These are phyloP conservation scores for Saccharomyces pastorianus DNA, from an alignment of 1,139 yeast species.

Conservation along the genomic window DNA sequence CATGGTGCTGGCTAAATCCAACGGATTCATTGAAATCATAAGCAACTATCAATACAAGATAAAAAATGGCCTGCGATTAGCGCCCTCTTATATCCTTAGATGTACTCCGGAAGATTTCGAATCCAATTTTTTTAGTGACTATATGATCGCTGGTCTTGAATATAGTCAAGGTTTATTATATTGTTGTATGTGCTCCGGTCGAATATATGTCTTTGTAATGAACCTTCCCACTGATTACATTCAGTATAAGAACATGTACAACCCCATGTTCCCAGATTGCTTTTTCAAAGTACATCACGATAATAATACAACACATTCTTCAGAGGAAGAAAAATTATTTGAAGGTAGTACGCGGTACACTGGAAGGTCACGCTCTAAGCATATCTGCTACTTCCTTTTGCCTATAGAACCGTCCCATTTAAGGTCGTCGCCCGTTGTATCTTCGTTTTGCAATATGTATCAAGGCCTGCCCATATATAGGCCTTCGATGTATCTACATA, in stretches of 20 bases:
- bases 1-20: slow-evolving; percentile 23
- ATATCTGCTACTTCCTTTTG: slow-evolving; percentile 22
- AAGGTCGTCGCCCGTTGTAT: not conserved
- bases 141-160: slow-evolving; percentile 20
- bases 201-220: slow-evolving; percentile 19
- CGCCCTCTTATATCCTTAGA: slow-evolving; percentile 17
- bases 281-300: not conserved
- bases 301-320: not conserved
- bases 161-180: slow-evolving; percentile 22
- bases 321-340: not conserved
- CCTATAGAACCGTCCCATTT: slow-evolving; percentile 16
- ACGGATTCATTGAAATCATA: slow-evolving; percentile 26
- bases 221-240: slow-evolving; percentile 23
- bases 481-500: slow-evolving; percentile 17
- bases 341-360: slow-evolving; percentile 8
- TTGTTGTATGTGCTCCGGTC: slow-evolving; percentile 23
- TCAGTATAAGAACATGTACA: slow-evolving; percentile 14
- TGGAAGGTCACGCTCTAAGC: slow-evolving; percentile 14
- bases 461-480: slow-evolving; percentile 10
- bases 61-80: slow-evolving; percentile 6
- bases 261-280: not conserved
- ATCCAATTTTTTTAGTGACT: slow-evolving; percentile 9
- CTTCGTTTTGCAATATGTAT: slow-evolving; percentile 5
- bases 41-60: slow-evolving; percentile 19
- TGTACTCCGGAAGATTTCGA: slow-evolving; percentile 18